Conservation (phyloP, 2,329 filamentous ascomycete genomes). For the Aspergillus flavus region DNA sequence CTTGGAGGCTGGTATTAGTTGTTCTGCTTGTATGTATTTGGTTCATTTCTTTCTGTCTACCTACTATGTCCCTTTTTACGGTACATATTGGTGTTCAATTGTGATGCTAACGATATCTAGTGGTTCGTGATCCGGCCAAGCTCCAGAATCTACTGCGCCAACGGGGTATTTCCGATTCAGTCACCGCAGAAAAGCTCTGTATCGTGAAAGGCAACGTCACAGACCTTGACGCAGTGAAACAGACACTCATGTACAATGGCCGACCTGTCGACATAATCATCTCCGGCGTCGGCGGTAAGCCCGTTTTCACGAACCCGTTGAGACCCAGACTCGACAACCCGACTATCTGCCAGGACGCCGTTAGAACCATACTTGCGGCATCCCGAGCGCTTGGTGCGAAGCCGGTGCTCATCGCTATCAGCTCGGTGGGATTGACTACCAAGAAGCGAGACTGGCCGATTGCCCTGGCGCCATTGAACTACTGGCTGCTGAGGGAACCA, state of each 20-base stretch:
- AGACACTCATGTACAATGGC: constrained; percentile 31
- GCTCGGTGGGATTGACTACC: constrained; percentile 35
- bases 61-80: neutral
- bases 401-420: constrained; percentile 33
- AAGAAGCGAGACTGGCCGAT: constrained; percentile 36
- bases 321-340: constrained; percentile 36
- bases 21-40: constrained; percentile 39
- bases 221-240: constrained; percentile 44
- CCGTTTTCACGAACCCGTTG: constrained; percentile 28
- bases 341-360: constrained; percentile 36
- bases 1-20: constrained; percentile 48
- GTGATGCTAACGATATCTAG: constrained; percentile 7
- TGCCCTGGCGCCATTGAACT: constrained; percentile 36
- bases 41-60: neutral
- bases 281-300: constrained; percentile 50
- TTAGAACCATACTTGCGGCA: constrained; percentile 30
- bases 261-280: constrained; percentile 47
- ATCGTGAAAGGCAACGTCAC: constrained; percentile 53
- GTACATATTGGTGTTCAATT: neutral
- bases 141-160: constrained; percentile 46
- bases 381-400: constrained; percentile 15
- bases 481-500: constrained; percentile 31
- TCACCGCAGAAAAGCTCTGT: constrained; percentile 45
- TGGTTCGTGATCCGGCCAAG: constrained; percentile 55
- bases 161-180: constrained; percentile 41